Base-by-base conservation (phyloP, 306 rosid genomes). In the Cucurbita moschata region DNA sequence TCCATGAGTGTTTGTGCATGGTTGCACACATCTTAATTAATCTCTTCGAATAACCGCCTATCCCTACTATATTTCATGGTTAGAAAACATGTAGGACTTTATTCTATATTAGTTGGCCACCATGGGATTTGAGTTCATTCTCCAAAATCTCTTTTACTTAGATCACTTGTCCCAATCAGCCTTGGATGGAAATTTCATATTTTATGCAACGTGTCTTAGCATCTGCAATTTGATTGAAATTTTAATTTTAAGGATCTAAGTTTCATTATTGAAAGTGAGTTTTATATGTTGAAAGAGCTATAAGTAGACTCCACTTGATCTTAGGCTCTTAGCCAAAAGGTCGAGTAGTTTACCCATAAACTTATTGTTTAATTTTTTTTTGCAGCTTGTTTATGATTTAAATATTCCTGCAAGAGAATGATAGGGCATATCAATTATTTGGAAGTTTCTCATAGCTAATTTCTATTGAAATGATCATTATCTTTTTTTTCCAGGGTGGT, bases 401-500 rank as follows among this genome's bases (percentile, higher is more conserved):
- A 23, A 23, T 46, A 49, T 70, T 30, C 74, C 46, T 51, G 74
- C 26, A 13, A 26, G 10, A 21, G 72, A 30, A 64, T 15, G 52
- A 42, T 39, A 16, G 71, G 71, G 39, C 56, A 52, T 52, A 9
- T 15, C 21, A 19, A 68, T 4, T 46, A 49, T 49, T 14, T 47
- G 58, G 21, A 23, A 50, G 14, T 69, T 26, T 30, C 44, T 69
- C 56, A 6, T 47, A 49, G 10, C 23, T 44, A n/a, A 51, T 30
- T 49, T 49, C 26, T 69, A 8, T 37, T 16, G 16, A 70, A 9
- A 3, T 51, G 46, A 18, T 35, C 43, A 47, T 47, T 23, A 12
- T 35, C 14, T 23, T 68, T 70, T 15, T 70, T 14, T 65, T 61
- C 53, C 83, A 94, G 97, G 86, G 96, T 69, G 97, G 99, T 72